Evolutionary conservation across 2,329 filamentous ascomycete genomes (phyloP).

Genomic region (Colletotrichum phormii): DNA sequence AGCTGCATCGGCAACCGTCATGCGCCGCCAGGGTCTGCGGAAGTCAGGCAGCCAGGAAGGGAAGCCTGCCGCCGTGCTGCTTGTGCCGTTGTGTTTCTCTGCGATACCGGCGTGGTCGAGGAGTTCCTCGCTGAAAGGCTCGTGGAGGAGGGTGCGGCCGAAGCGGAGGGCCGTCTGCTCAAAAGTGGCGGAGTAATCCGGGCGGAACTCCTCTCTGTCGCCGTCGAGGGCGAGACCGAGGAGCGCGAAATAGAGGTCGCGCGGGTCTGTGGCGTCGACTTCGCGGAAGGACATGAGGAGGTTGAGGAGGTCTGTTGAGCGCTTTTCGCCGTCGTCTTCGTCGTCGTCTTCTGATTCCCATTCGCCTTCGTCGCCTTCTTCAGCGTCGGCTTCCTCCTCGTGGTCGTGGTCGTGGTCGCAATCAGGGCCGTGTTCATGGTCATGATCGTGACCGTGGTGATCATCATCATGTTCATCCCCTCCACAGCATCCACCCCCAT

Average conservation of each 20-base stretch:
- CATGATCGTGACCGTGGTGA: slow-evolving; percentile 9
- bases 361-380: slow-evolving; percentile 11
- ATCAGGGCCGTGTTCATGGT: slow-evolving; percentile 10
- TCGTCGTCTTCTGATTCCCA: slow-evolving; percentile 30
- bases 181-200: slow-evolving; percentile 31
- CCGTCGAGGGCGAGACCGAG: slow-evolving; percentile 35
- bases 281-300: slow-evolving; percentile 36
- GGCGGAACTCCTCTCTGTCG: slow-evolving; percentile 33
- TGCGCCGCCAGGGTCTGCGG: slow-evolving; percentile 30
- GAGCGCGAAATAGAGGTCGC: slow-evolving; percentile 33
- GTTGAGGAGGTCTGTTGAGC: slow-evolving; percentile 30
- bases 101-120: slow-evolving; percentile 34
- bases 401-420: slow-evolving; percentile 15
- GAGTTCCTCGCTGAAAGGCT: slow-evolving; percentile 34
- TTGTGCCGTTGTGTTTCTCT: slow-evolving; percentile 14
- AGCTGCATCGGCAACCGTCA: slow-evolving; percentile 35
- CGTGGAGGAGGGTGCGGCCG: slow-evolving; percentile 31
- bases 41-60: slow-evolving; percentile 36
- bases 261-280: slow-evolving; percentile 34
- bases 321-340: slow-evolving; percentile 1
- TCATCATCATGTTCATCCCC: slow-evolving; percentile 11
- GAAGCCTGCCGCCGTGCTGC: neutral
- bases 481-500: slow-evolving; percentile 6
- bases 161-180: slow-evolving; percentile 33
- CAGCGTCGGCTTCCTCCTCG: neutral